Percentiles rank a stretch among this genome's conserved stretches.
Conservation (phyloP, 192 early-diverging fungal genomes). For the Coemansia umbellata region DNA sequence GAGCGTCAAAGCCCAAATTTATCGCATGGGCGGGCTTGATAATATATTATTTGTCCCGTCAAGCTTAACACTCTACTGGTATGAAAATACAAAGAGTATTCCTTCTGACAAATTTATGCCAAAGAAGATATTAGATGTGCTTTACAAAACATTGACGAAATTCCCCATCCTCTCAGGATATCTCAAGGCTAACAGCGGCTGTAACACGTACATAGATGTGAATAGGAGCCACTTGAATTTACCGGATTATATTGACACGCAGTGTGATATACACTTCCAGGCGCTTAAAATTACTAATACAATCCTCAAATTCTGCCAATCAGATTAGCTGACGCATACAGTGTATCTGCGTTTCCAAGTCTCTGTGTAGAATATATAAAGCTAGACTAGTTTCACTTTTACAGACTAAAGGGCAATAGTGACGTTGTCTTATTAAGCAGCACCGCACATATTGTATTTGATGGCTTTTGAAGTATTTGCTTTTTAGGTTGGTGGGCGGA, state of each 20-base stretch:
- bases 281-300: not conserved
- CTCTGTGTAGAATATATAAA: not conserved
- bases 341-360: not conserved
- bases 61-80: not conserved
- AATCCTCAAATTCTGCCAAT: not conserved
- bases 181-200: not conserved
- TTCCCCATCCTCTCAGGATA: not conserved
- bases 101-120: conserved; percentile 1
- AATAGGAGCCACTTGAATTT: not conserved
- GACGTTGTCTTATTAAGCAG: not conserved
- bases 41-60: not conserved
- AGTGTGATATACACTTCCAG: not conserved
- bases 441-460: not conserved
- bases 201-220: not conserved
- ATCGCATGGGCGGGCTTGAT: not conserved
- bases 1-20: not conserved
- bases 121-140: not conserved
- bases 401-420: not conserved
- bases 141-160: not conserved
- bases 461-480: not conserved
- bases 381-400: not conserved
- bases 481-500: not conserved
- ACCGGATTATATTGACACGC: not conserved
- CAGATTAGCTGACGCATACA: not conserved
- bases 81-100: not conserved